Evolutionary conservation across 2,329 filamentous ascomycete species (phyloP).

Genomic region (Lasiodiplodia citricola): DNA sequence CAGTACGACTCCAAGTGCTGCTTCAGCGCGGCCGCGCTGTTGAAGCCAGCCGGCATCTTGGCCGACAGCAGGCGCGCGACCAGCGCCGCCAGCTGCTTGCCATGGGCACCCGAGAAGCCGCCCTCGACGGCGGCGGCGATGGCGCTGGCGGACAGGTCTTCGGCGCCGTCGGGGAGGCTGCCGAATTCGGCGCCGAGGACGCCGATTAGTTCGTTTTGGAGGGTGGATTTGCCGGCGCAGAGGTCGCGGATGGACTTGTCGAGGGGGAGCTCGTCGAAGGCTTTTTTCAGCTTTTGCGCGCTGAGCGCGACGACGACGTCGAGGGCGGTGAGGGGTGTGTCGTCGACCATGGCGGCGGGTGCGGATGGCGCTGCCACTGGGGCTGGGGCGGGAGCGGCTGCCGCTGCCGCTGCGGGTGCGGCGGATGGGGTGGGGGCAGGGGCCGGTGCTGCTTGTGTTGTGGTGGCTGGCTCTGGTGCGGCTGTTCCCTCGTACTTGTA

Average conservation of each 20-base stretch:
- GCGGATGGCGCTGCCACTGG: neutral
- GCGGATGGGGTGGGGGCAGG: neutral
- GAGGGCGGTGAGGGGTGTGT: neutral
- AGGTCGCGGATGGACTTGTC: conserved; percentile 25
- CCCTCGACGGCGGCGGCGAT: conserved; percentile 1
- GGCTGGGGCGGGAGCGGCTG: neutral
- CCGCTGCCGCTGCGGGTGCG: neutral
- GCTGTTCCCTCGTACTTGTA: neutral
- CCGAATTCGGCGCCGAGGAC: conserved; percentile 19
- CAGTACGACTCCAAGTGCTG: conserved; percentile 17
- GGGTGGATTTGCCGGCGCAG: conserved; percentile 25
- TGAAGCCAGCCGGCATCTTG: conserved; percentile 19
- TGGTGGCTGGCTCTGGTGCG: neutral
- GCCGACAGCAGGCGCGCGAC: neutral
- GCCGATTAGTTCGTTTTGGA: conserved; percentile 27
- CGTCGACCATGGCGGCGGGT: neutral
- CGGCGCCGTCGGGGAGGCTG: conserved; percentile 3
- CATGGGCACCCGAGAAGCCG: neutral
- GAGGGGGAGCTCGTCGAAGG: conserved; percentile 19
- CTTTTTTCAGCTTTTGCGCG: conserved; percentile 7
- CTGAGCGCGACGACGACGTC: conserved; percentile 5
- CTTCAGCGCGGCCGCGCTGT: neutral
- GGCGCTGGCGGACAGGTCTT: neutral
- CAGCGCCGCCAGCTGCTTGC: conserved; percentile 14
- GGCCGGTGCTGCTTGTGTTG: too few relatives aligned